Base-by-base conservation (phyloP, 228 moss, liverwort and hornwort genomes). In the Sphagnum magellanicum region DNA sequence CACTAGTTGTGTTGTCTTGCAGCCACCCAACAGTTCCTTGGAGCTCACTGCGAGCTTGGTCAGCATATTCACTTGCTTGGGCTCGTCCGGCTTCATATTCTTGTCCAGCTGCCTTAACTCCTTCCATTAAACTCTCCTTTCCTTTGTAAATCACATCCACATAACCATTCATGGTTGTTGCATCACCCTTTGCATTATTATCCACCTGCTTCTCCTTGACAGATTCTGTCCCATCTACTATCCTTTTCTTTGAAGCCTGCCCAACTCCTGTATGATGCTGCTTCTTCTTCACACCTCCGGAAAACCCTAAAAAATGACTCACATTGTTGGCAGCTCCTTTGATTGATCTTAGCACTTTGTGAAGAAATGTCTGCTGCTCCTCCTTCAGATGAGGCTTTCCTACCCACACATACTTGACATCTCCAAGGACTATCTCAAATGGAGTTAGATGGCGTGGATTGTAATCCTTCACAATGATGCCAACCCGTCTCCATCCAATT, bases 31-130 rank as follows among this genome's bases (percentile, higher is more conserved):
- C 68, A 46, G 78, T 74, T 48, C 76, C 72, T 53, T 71, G 60
- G 6, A 87, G 67, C 70, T 87, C 86, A 15, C 59, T 67, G 0
- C 74, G 78, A 60, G 86, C 78, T 50, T 71, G 67, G 8, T 86
- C 80, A 55, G 80, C 86, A 11, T 70, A 76, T n/a, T 83, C 78
- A 59, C 86, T 78, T 0, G 78, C 69, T 74, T 76, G 76, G 4
- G 72, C 73, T 16, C 83, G 75, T 76, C 83, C 78, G 11, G 80
- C 57, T 50, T 80, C 80, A 6, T 78, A 83, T 46, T 78, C 86
- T n/a, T 77, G 65, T 48, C 86, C 80, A 16, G 86, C 80, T 48
- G 61, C 80, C 15, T 67, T 69, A 59, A 80, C 72, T 16, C 78
- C 70, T 47, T 80, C 74, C 47, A 75, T 78, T 52, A 86, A 0